phyloP scores from a whole-genome alignment of 352 stramenopile genomes.

The Globisporangium canariense region DNA sequence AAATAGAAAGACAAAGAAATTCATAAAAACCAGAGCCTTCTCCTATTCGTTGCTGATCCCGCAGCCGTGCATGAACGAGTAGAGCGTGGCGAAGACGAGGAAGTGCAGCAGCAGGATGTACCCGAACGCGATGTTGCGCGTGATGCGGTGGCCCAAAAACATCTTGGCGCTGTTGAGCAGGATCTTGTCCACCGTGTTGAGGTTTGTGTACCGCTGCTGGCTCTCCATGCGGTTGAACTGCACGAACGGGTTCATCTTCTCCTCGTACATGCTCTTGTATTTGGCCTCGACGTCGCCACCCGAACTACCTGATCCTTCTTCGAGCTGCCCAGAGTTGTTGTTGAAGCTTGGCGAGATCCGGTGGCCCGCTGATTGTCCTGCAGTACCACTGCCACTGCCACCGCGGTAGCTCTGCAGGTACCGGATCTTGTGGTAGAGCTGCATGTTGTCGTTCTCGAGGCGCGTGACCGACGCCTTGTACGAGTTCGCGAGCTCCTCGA shows the following conservation, averaged over 20 bases:
- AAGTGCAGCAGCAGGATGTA: slow-evolving; percentile 87
- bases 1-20: neutral
- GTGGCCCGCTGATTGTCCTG: neutral
- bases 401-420: slow-evolving; percentile 80
- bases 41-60: slow-evolving; percentile 65
- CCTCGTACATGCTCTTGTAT: slow-evolving; percentile 89
- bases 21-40: neutral
- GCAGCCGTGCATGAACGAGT: slow-evolving; percentile 86
- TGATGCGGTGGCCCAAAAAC: slow-evolving; percentile 79
- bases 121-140: slow-evolving; percentile 76
- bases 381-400: slow-evolving; percentile 6
- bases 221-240: slow-evolving; percentile 90
- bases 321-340: slow-evolving; percentile 20
- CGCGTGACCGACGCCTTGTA: slow-evolving; percentile 63
- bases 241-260: slow-evolving; percentile 90
- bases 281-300: slow-evolving; percentile 57
- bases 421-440: slow-evolving; percentile 89
- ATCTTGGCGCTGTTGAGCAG: slow-evolving; percentile 83
- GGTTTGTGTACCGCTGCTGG: slow-evolving; percentile 86
- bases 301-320: slow-evolving; percentile 29
- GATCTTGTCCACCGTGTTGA: slow-evolving; percentile 90
- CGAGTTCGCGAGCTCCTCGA: slow-evolving; percentile 61
- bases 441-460: slow-evolving; percentile 89
- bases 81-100: slow-evolving; percentile 82
- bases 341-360: slow-evolving; percentile 18